Evolutionary conservation across 352 stramenopile genomes (phyloP), one percentile per base, ranked within the genome.

Genomic region (Thraustochytrium striatum): DNA sequence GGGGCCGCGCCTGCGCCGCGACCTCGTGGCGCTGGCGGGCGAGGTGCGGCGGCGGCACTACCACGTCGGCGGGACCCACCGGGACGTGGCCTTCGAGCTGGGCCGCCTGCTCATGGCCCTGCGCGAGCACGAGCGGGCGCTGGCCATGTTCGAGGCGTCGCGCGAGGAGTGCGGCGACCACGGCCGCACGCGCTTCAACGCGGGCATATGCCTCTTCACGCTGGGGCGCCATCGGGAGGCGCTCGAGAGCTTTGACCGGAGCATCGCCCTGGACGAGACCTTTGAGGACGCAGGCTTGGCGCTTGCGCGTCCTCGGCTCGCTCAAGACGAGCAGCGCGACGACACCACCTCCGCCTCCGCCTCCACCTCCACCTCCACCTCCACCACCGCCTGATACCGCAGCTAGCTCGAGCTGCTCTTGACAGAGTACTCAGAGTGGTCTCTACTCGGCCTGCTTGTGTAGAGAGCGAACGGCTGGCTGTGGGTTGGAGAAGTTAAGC

Each of bases 171-270:
- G 95, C 85, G 93, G 93, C 55, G 93, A 96, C 68, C 93, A 98
- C 83, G 91, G 97, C 81, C 91, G 97, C 38, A 97, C 93, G 38
- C 96, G 89, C 81, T 93, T 97, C 85, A 98, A 98, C 84, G 96
- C 97, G 89, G 93, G 92, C 8, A 85, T 98, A 1, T 97, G 92
- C 78, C 89, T 96, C 85, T 97, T 96, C n/a, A 87, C 94, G 88
- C 82, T 72, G 87, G 50, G 75, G 82, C 69, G 36, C 35, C 39
- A 47, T 61, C 25, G 35, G 57, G 2, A 5, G 11, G 21, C 21
- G 55, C 3, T 19, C 47, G 8, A 33, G 9, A 57, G 57, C 50
- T 35, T 73, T 25, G 16, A 73, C 28, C 7, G 25, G 3, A 47
- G 50, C 13, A 11, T 81, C 2, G 58, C n/a, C 3, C 55, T 81